Base-by-base conservation (phyloP, 306 rosid species). In the Lathyrus sativus region DNA sequence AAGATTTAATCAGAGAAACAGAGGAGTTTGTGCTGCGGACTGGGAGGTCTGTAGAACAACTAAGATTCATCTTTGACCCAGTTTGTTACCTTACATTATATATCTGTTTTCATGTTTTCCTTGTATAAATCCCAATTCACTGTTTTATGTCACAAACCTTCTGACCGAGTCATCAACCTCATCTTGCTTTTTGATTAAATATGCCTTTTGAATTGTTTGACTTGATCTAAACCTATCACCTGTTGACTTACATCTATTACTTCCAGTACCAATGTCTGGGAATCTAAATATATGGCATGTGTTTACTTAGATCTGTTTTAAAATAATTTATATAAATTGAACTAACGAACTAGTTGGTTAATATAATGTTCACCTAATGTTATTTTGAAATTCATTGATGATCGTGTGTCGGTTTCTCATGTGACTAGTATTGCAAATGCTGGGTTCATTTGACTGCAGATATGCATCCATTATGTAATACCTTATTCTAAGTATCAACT, bases 11-110 rank as follows among this genome's bases (percentile, higher is more conserved):
- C 62, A 95, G 82, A 82, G 99, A 90, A 85, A 90, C 85, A 13
- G 97, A 95, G 82, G 99, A 95, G 77, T 90, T 95, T 83, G 97
- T 95, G 78, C 87, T 95, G 76, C 92, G 96, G 74, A 95, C 99
- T 15, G 99, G 99, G 74, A 95, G 99, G 99, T 90, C 54, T 73
- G 86, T 84, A 53, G 29, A 55, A 54, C 56, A n/a, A 53, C 63
- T 49, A 62, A 62, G 28, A 71, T 63, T 62, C 13, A 19, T 72
- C 62, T n/a, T n/a, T n/a, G n/a, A n/a, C n/a, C n/a, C n/a, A n/a
- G n/a, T n/a, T n/a, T n/a, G n/a, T n/a, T n/a, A n/a, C n/a, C n/a
- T n/a, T 18, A 50, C 55, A 65, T 48, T 77, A 50, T 75, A 56
- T 48, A 82, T 58, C 48, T 73, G n/a, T 6, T 62, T 41, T 45